A percentile compares a stretch with the other conserved stretches of the same genome.
These are phyloP conservation scores for Viola pubescens DNA, from an alignment of 441 rosid species.

Conservation along the genomic window DNA sequence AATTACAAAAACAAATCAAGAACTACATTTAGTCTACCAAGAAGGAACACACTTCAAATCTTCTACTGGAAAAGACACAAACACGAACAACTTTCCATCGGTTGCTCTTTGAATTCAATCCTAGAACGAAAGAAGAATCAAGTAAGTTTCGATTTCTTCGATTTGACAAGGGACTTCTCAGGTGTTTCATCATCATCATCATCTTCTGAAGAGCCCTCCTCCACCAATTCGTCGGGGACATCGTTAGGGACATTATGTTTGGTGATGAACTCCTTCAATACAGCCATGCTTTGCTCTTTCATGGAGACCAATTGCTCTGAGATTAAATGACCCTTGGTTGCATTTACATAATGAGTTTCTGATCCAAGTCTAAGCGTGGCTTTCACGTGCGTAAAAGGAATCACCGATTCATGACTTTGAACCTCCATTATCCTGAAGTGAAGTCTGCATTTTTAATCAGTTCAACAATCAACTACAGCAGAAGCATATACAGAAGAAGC, in stretches of 20 bases:
- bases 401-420: constrained; percentile 21
- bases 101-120: neutral
- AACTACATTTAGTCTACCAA: too few species aligned
- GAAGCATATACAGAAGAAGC: too few species aligned
- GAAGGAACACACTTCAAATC: too few species aligned
- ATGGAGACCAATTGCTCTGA: constrained; percentile 53
- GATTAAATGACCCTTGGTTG: constrained; percentile 27
- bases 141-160: constrained; percentile 55
- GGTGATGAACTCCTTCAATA: constrained; percentile 67
- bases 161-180: constrained; percentile 34
- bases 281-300: constrained; percentile 62
- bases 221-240: constrained; percentile 55
- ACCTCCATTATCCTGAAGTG: constrained; percentile 32
- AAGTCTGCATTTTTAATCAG: constrained; percentile 7
- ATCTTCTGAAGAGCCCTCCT: constrained; percentile 45
- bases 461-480: neutral
- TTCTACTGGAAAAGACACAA: too few species aligned
- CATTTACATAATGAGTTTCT: constrained; percentile 37
- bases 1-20: too few species aligned
- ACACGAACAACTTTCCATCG: too few species aligned
- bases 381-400: constrained; percentile 27
- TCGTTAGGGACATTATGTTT: constrained; percentile 60
- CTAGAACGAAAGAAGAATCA: constrained; percentile 15
- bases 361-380: constrained; percentile 46
- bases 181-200: constrained; percentile 24